Base-by-base conservation (phyloP, 2,329 filamentous ascomycete species). In the Aspergillus viridinutans region DNA sequence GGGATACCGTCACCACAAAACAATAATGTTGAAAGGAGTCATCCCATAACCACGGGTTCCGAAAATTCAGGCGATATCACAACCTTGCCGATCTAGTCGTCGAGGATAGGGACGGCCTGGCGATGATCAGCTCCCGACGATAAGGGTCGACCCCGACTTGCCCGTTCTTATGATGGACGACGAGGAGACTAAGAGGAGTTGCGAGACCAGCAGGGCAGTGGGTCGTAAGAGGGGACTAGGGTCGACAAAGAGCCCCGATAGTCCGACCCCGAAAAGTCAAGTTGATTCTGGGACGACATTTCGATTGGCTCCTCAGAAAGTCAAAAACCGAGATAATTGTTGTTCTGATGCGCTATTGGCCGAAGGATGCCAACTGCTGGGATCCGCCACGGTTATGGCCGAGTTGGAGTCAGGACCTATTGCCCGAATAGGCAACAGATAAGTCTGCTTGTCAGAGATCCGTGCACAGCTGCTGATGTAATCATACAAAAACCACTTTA, bases 401-500 rank as follows among this genome's bases (percentile, higher is more conserved):
- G 43, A 47, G 14, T 7, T 8, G 12, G 12, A 12, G 14, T 20
- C 43, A 25, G 20, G 43, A 47, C 43, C 43, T 28, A 26, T 52
- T 21, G 29, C 38, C 54, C 3, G 35, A 51, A 51, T 26, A 12
- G 53, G 53, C 43, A 47, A 47, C 43, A 23, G 21, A 47, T 21
- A 43, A 12, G 8, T 21, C n/a, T 20, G n/a, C 5, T 12, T 21
- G 21, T 2, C 40, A 23, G 20, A 21, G 40, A 9, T 43, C 32
- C 32, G 32, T 38, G 32, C 32, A 38, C 32, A 23, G 8, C 14
- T 9, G 54, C 23, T 58, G 35, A 58, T 9, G 25, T 61, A 55
- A 61, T 43, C 54, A 48, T 43, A 53, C 12, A 56, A 53, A 70
- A 70, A 72, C 59, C 69, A 72, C 70, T 73, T 72, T 61, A 72